phyloP scores from a whole-genome alignment of 2,329 filamentous ascomycete species.

The Monosporascus sp. region DNA sequence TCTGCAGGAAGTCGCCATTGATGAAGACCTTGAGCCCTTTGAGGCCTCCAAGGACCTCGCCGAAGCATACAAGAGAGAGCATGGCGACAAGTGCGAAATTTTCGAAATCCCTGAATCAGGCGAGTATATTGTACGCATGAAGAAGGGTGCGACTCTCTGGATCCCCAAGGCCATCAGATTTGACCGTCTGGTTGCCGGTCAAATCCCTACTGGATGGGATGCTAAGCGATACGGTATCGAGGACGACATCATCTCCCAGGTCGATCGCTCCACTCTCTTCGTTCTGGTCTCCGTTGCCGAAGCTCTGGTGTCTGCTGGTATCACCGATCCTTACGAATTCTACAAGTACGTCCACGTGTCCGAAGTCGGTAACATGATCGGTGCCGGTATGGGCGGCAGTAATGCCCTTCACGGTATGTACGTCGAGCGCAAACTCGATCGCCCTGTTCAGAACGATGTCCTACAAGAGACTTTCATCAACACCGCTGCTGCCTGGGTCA shows the following conservation, averaged over 20 bases:
- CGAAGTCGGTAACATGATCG: constrained; percentile 95
- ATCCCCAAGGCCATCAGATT: constrained; percentile 97
- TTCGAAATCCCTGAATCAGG: constrained; percentile 92
- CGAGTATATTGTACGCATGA: constrained; percentile 89
- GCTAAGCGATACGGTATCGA: constrained; percentile 94
- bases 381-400: constrained; percentile 96
- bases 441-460: constrained; percentile 97
- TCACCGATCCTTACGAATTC: constrained; percentile 98
- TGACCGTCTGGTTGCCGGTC: constrained; percentile 93
- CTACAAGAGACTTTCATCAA: constrained; percentile 99
- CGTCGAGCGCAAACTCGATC: constrained; percentile 94
- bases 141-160: constrained; percentile 90
- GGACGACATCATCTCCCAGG: constrained; percentile 95
- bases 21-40: constrained; percentile 95
- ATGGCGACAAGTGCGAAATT: constrained; percentile 95
- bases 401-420: constrained; percentile 94
- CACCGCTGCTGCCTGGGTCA: constrained; percentile 99
- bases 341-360: constrained; percentile 99
- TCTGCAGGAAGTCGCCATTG: constrained; percentile 93
- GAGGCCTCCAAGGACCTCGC: constrained; percentile 96
- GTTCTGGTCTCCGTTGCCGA: constrained; percentile 93
- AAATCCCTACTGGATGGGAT: constrained; percentile 96
- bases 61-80: constrained; percentile 93
- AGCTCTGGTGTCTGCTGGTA: constrained; percentile 83
- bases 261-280: constrained; percentile 93